Conservation (phyloP, 2,329 filamentous ascomycete genomes). For the Diaporthe australafricana region DNA sequence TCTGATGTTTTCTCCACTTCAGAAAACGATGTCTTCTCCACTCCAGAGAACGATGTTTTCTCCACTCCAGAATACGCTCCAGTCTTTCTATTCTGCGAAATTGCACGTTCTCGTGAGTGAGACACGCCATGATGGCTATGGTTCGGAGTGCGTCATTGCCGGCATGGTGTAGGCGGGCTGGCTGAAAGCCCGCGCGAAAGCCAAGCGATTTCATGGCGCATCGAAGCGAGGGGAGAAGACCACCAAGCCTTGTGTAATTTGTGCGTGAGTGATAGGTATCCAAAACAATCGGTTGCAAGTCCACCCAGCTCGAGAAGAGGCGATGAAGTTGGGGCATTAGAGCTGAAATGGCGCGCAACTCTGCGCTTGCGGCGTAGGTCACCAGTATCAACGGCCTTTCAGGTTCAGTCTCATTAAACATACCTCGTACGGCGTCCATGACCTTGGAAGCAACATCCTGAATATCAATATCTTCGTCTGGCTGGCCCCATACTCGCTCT, state of each 20-base stretch:
- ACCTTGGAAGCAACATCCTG: not conserved
- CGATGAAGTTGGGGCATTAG: not conserved
- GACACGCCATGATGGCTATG: not conserved
- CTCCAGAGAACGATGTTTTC: no score
- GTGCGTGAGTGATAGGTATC: not conserved
- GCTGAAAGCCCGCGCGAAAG: not conserved
- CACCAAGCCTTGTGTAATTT: not conserved
- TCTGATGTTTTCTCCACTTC: not conserved
- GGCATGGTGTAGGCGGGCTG: not conserved
- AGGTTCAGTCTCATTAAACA: not conserved
- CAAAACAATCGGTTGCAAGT: not conserved
- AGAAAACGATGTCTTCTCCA: no score
- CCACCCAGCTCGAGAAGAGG: not conserved
- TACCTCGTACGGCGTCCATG: not conserved
- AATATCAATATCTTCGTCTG: not conserved
- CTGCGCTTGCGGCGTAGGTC: not conserved
- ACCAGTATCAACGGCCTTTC: not conserved
- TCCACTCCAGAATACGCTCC: not conserved
- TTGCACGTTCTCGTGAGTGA: not conserved
- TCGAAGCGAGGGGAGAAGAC: not conserved
- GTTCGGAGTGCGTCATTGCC: not conserved
- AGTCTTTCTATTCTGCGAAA: not conserved
- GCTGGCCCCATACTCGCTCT: not conserved
- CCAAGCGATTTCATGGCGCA: not conserved
- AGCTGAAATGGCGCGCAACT: not conserved